Base-by-base conservation (phyloP, 768 basidiomycete genomes). In the Mycena haematopus region DNA sequence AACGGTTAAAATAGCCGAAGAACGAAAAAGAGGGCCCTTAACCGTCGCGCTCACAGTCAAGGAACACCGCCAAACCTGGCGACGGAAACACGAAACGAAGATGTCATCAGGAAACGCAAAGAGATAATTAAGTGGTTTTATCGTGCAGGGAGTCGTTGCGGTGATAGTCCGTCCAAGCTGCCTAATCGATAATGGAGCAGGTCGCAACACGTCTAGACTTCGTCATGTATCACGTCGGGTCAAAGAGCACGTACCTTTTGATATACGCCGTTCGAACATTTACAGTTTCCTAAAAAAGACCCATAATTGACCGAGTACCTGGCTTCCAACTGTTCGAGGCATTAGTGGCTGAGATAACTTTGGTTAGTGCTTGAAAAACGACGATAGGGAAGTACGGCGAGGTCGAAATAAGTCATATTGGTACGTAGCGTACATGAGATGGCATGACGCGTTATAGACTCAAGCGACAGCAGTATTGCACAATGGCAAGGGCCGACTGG, bases 381-480 rank as follows among this genome's bases (percentile, higher is more conserved):
- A 53, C n/a, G 27, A 36, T 52, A 35, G n/a, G 46, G 47, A 6
- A 52, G 47, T 21, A 5, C 33, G 24, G 31, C 22, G 46, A n/a
- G 10, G 45, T 65, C 46, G 56, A 58, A 66, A 47, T 35, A 44
- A 66, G 57, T 62, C 47, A 62, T 66, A 66, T 66, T 66, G 59
- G 47, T 49, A 52, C n/a, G 58, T 54, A 60, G 58, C 54, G 55
- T 63, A 44, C 42, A 35, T 33, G 29, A 44, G 46, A 8, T 59
- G 60, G 50, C 47, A 50, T 62, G 52, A 52, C 52, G 53, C 52
- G 52, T 17, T 56, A 59, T 45, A 51, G 47, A 62, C 65, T 62
- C 52, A 49, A 49, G 31, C 52, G 57, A 58, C 58, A 60, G 54
- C 57, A 58, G 29, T 31, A 44, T 22, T 55, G 52, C 33, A 62